phyloP scores from a whole-genome alignment of 106 monocot species.

The Dendrobium officinale region DNA sequence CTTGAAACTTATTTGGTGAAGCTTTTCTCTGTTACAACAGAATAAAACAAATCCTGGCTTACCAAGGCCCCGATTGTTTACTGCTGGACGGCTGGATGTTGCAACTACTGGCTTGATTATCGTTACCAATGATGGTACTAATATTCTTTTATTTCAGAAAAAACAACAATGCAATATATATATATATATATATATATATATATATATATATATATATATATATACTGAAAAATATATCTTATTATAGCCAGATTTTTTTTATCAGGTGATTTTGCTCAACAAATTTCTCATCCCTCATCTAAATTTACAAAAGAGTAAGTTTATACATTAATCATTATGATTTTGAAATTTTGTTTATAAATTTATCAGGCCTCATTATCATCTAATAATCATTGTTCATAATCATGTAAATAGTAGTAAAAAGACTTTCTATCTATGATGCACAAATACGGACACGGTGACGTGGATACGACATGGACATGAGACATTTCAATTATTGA shows the following conservation, averaged over 20 bases:
- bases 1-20: not conserved
- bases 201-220: not conserved
- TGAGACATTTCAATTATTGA: no score
- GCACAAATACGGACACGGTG: no score
- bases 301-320: constrained; percentile 88
- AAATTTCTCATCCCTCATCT: constrained; percentile 87
- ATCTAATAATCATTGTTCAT: not conserved
- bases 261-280: constrained; percentile 92
- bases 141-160: not conserved
- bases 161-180: not conserved
- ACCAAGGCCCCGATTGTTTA: constrained; percentile 82
- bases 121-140: constrained; percentile 94
- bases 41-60: constrained; percentile 65
- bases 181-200: not conserved
- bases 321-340: constrained; percentile 3
- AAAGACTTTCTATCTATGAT: no score
- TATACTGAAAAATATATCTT: not conserved
- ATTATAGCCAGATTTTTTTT: not conserved
- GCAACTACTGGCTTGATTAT: constrained; percentile 90
- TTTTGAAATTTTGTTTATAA: not conserved
- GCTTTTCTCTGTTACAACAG: constrained; percentile 24
- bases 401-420: not conserved
- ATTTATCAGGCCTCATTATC: not conserved
- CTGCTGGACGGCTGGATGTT: constrained; percentile 98
- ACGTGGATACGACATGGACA: no score